These are phyloP conservation scores for Dinochytrium kinnereticum DNA, from an alignment of 371 early-diverging fungal genomes.

Conservation along the genomic window DNA sequence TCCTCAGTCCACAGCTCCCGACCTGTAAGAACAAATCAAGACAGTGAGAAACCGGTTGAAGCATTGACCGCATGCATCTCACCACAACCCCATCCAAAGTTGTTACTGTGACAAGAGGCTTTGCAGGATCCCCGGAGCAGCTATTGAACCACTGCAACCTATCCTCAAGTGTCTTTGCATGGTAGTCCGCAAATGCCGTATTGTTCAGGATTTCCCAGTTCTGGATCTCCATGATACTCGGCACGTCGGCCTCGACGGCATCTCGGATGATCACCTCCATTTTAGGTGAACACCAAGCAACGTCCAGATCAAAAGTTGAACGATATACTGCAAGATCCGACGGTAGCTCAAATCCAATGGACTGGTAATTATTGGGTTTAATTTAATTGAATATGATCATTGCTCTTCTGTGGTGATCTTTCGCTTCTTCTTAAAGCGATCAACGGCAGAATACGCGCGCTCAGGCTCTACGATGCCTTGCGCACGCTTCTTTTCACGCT, in stretches of 20 bases:
- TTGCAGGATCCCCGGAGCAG: background rate
- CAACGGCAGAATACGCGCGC: conserved; percentile 54
- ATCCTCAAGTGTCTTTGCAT: background rate
- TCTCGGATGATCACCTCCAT: background rate
- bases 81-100: background rate
- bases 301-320: too few species aligned
- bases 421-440: conserved; percentile 49
- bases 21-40: background rate
- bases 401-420: background rate
- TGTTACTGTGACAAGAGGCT: background rate
- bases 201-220: background rate
- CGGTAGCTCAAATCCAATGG: too few species aligned
- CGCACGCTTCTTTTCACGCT: conserved; percentile 41
- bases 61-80: background rate
- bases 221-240: conserved; percentile 2
- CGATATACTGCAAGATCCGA: too few species aligned
- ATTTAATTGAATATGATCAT: too few species aligned
- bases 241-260: background rate
- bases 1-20: background rate
- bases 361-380: too few species aligned
- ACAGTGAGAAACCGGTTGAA: background rate
- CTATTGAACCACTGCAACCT: background rate
- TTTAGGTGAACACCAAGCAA: too few species aligned
- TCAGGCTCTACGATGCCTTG: conserved; percentile 37
- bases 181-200: background rate